Evolutionary conservation across 352 stramenopile species (phyloP).

Genomic region (Aphanomyces cochlioides): DNA sequence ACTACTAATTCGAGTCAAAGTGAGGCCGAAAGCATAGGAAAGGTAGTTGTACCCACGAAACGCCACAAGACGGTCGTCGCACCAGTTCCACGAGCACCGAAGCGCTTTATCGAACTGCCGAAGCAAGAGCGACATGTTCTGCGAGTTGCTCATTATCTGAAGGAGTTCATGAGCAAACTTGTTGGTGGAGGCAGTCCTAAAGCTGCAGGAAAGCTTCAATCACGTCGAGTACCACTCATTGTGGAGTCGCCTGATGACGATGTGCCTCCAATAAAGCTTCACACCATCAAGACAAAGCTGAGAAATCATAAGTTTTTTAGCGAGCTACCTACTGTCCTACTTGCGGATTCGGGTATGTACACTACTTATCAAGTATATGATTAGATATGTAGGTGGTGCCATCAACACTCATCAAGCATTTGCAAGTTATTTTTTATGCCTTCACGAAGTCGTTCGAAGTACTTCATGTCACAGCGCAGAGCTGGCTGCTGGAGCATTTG

Average conservation of each 20-base stretch:
- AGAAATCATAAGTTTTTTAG: conserved; percentile 28
- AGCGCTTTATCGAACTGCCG: conserved; percentile 26
- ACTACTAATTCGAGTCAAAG: background rate
- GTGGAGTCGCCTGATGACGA: no score
- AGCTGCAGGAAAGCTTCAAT: background rate
- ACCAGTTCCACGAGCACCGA: conserved; percentile 1
- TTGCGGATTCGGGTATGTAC: no score
- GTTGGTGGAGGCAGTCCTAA: background rate
- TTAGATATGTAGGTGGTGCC: background rate
- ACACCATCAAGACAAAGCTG: conserved; percentile 14
- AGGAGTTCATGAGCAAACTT: conserved; percentile 4
- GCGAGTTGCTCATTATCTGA: conserved; percentile 19
- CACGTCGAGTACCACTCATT: background rate
- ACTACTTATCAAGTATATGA: no score
- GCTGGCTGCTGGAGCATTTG: conserved; percentile 8
- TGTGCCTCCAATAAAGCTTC: background rate
- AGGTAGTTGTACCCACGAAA: background rate
- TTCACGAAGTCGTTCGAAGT: conserved; percentile 24
- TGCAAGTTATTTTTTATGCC: conserved; percentile 11
- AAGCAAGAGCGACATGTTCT: conserved; percentile 22
- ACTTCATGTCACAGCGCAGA: conserved; percentile 23
- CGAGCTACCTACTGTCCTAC: background rate
- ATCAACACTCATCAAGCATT: conserved; percentile 24
- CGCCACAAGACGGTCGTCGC: background rate
- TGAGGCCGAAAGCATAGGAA: background rate